Conservation (phyloP, 768 basidiomycete genomes). For the Mrakia blollopis region DNA sequence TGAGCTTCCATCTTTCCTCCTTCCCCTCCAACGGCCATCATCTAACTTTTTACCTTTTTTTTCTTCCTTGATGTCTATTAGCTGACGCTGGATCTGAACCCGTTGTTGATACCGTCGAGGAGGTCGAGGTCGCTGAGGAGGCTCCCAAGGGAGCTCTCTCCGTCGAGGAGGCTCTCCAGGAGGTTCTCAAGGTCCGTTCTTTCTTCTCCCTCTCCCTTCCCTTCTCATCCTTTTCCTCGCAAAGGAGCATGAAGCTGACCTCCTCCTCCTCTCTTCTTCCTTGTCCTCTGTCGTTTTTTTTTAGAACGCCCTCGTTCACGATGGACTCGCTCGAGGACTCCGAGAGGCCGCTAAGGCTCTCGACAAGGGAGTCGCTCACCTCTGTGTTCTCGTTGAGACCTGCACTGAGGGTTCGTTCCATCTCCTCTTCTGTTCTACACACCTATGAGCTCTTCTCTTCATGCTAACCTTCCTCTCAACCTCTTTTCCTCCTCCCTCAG, state of each 20-base stretch:
- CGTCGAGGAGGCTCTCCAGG: slow-evolving; percentile 85
- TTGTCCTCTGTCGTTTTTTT: background rate
- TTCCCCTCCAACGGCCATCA: background rate
- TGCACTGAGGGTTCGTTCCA: slow-evolving; percentile 68
- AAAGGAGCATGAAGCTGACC: background rate
- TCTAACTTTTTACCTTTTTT: slow-evolving; percentile 24
- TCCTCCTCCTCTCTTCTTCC: background rate
- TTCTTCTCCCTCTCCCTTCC: background rate
- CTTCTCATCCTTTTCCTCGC: background rate
- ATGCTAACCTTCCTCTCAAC: slow-evolving; percentile 8
- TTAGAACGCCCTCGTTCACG: slow-evolving; percentile 89
- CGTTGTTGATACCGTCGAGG: slow-evolving; percentile 49
- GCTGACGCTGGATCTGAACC: slow-evolving; percentile 45
- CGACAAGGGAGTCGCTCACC: slow-evolving; percentile 96
- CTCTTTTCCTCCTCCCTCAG: slow-evolving; percentile 40
- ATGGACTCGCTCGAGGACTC: slow-evolving; percentile 95
- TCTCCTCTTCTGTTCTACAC: background rate
- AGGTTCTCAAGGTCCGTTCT: slow-evolving; percentile 72
- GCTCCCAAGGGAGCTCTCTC: slow-evolving; percentile 84
- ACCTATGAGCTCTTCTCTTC: background rate
- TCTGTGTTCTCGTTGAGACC: slow-evolving; percentile 98
- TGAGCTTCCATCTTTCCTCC: background rate
- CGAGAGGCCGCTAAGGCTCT: slow-evolving; percentile 97
- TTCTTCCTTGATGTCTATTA: slow-evolving; percentile 31
- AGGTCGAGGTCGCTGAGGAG: slow-evolving; percentile 74